phyloP scores from a whole-genome alignment of 192 early-diverging fungal genomes.

The Umbelopsis sp. region DNA sequence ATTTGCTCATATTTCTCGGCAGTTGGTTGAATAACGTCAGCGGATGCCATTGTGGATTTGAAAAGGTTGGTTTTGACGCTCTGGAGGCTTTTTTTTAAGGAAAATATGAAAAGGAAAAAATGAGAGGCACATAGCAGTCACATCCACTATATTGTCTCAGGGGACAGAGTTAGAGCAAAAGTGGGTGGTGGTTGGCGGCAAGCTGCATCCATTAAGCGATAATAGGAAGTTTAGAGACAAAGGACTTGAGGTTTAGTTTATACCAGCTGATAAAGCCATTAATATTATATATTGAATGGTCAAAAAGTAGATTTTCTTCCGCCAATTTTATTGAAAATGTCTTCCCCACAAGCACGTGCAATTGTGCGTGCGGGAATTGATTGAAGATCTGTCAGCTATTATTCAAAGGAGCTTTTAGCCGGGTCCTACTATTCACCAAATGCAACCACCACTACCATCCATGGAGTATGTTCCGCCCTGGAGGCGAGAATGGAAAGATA shows the following conservation, averaged over 20 bases:
- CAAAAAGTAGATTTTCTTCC: too few species aligned
- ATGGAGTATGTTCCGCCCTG: constrained; percentile 38
- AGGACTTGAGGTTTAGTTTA: neutral
- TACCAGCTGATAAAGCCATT: too few species aligned
- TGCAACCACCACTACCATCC: constrained; percentile 6
- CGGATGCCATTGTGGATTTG: neutral
- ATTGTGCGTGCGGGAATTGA: neutral
- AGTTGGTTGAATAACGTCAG: neutral
- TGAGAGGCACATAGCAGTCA: neutral
- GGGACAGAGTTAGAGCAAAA: too few species aligned
- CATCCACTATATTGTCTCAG: too few species aligned
- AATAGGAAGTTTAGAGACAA: too few species aligned
- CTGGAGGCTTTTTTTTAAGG: neutral
- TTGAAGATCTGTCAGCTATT: constrained; percentile 14
- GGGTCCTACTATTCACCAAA: neutral
- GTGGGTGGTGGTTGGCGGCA: neutral
- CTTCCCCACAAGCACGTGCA: constrained; percentile 18
- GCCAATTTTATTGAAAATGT: neutral
- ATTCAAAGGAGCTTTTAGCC: neutral
- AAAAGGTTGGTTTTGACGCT: neutral
- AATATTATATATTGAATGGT: too few species aligned
- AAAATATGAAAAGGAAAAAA: too few species aligned
- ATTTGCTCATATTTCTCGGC: constrained; percentile 56
- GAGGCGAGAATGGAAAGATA: constrained; percentile 51
- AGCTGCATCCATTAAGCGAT: neutral